phyloP scores from a whole-genome alignment of 768 basidiomycete species.

The Cytidiella melzeri region DNA sequence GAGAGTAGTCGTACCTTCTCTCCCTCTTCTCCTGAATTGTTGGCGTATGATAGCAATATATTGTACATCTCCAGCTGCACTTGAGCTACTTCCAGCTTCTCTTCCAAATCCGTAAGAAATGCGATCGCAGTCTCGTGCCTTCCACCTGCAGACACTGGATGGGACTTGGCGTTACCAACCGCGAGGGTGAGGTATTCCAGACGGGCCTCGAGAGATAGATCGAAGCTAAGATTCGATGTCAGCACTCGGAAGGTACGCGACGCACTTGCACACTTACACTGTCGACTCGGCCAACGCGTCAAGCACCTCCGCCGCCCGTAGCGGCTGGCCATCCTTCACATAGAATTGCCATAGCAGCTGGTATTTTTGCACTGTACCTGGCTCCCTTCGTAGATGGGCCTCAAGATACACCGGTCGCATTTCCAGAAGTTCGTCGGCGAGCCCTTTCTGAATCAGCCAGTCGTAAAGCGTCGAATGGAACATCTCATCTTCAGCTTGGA shows the following conservation, averaged over 20 bases:
- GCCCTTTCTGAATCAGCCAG: constrained; percentile 76
- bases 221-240: constrained; percentile 40
- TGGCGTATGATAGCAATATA: constrained; percentile 51
- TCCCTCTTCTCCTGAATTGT: constrained; percentile 57
- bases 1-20: constrained; percentile 56
- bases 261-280: constrained; percentile 46
- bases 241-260: not conserved
- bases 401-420: constrained; percentile 87
- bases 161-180: constrained; percentile 94
- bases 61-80: constrained; percentile 92
- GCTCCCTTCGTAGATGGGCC: constrained; percentile 78
- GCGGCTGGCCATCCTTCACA: constrained; percentile 82
- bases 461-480: constrained; percentile 95
- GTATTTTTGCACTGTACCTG: constrained; percentile 71
- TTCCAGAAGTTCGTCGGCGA: constrained; percentile 89
- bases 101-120: constrained; percentile 92
- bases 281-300: constrained; percentile 77
- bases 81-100: constrained; percentile 94
- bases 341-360: constrained; percentile 97
- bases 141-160: constrained; percentile 71
- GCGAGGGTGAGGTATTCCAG: constrained; percentile 92
- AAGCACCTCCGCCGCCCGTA: constrained; percentile 85
- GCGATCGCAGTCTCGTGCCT: constrained; percentile 87
- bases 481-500: constrained; percentile 81
- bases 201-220: constrained; percentile 63